Evolutionary conservation across 495 filamentous ascomycete genomes (phyloP).

Genomic region (Tuber brumale): DNA sequence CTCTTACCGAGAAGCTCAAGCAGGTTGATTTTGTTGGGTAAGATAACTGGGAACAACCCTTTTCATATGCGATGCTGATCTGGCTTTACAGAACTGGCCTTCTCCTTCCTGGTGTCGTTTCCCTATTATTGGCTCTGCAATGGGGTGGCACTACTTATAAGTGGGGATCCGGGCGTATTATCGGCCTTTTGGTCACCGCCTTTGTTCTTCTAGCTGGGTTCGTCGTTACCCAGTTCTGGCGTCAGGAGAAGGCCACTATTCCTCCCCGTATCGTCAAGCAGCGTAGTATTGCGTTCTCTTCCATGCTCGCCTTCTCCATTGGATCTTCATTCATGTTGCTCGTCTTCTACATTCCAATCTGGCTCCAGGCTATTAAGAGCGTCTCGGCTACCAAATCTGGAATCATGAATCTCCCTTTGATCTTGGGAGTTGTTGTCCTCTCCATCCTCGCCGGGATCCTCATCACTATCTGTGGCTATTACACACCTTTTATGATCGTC

Average conservation of each 20-base stretch:
- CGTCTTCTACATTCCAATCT: constrained; percentile 71
- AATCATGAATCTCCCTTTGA: constrained; percentile 68
- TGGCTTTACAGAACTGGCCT: constrained; percentile 44
- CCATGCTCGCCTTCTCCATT: constrained; percentile 52
- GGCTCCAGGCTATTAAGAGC: constrained; percentile 80
- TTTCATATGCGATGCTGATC: background rate
- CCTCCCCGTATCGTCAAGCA: constrained; percentile 66
- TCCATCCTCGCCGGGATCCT: constrained; percentile 57
- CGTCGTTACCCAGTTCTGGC: constrained; percentile 57
- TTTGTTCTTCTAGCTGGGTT: constrained; percentile 61
- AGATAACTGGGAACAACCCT: background rate
- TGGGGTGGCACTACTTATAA: constrained; percentile 71
- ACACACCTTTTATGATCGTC: constrained; percentile 64
- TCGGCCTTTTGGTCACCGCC: constrained; percentile 64
- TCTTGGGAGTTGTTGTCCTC: constrained; percentile 57
- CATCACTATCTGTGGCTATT: constrained; percentile 64
- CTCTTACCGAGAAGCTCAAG: constrained; percentile 48
- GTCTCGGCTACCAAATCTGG: constrained; percentile 63
- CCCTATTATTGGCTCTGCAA: constrained; percentile 70
- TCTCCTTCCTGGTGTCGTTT: constrained; percentile 67
- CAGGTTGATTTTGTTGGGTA: constrained; percentile 61
- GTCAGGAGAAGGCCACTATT: constrained; percentile 67
- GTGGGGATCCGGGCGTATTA: constrained; percentile 62
- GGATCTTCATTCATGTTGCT: constrained; percentile 63
- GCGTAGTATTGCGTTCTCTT: constrained; percentile 56